A percentile compares a stretch with the other conserved stretches of the same genome.
phyloP scores from a whole-genome alignment of 2,329 filamentous ascomycete genomes.

The Ceratocystis alfenasii region DNA sequence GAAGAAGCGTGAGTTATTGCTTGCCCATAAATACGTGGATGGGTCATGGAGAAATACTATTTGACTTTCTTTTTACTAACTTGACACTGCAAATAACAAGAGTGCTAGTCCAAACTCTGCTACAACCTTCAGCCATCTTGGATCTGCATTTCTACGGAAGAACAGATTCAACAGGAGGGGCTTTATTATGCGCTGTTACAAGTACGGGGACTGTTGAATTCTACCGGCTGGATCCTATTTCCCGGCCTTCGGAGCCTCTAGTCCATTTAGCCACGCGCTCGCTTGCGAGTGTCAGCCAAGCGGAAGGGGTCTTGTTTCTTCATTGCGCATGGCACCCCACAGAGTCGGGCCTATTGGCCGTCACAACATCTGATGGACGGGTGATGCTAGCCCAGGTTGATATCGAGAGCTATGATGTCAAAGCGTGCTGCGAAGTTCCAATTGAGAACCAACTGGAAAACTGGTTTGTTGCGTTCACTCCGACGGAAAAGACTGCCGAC shows the following conservation, averaged over 20 bases:
- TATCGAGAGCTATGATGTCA: constrained; percentile 31
- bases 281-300: constrained; percentile 40
- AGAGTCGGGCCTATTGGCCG: constrained; percentile 43
- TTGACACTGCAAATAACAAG: constrained; percentile 30
- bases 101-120: constrained; percentile 44
- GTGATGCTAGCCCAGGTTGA: constrained; percentile 45
- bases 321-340: constrained; percentile 62
- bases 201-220: constrained; percentile 62
- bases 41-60: neutral
- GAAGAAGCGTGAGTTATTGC: constrained; percentile 17
- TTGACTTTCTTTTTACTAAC: constrained; percentile 13
- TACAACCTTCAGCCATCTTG: constrained; percentile 61
- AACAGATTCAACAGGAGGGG: constrained; percentile 29
- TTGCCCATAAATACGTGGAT: neutral
- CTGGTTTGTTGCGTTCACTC: constrained; percentile 57
- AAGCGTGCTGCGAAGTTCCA: constrained; percentile 30
- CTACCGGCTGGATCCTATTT: constrained; percentile 41
- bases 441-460: constrained; percentile 52
- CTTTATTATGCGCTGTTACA: constrained; percentile 60
- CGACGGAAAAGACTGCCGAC: constrained; percentile 24
- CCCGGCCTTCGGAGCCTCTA: constrained; percentile 29
- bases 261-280: constrained; percentile 35
- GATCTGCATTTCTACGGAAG: constrained; percentile 69
- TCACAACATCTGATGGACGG: constrained; percentile 58
- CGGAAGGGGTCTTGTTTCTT: constrained; percentile 46